Base-by-base conservation (phyloP, 805 yeast species). In the Cyberlindnera maclurae region DNA sequence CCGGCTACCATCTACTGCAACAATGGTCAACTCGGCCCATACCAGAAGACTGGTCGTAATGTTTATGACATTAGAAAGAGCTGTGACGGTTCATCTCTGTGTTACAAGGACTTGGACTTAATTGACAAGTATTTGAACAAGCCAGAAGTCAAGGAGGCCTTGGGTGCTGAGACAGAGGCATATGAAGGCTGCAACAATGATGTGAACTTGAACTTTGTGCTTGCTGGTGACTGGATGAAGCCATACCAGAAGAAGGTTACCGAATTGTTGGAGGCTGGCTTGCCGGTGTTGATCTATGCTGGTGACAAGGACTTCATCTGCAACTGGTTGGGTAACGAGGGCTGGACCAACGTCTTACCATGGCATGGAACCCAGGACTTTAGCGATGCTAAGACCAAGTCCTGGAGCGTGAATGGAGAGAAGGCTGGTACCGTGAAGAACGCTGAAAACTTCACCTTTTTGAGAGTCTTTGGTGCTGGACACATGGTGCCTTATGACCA, bases 281-380 rank as follows among this genome's bases (percentile, higher is more conserved):
- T 89, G 36, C 96, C 96, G 3, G 89, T 88, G 18, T 71, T 90
- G 59, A 72, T 90, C 45, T 90, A 89, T 54, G 96, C 96, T 12
- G 97, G 97, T 57, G 96, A 89, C 66, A 86, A 87, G 65, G 97
- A 89, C 63, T 89, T 80, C 63, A 89, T 89, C 58, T 89, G 97
- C 67, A 89, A 90, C 68, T 89, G 96, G 96, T 73, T 90, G 55
- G 97, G 97, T 47, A 88, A 88, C 61, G 75, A 78, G 55, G 93
- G 82, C 12, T 85, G 96, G 95, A 70, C 90, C 28, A 70, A 83
- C 56, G 74, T 65, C 34, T 70, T 87, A 39, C 83, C 82, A 54
- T 83, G 86, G 84, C 60, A 70, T 20, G 74, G 75, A 29, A 63
- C 69, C 31, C 71, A 71, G 26, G 73, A 69, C 40, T 84, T 77